Evolutionary conservation across 140 eudicot species (phyloP), one percentile per base, ranked within the genome.

Genomic region (Bidens hawaiensis): DNA sequence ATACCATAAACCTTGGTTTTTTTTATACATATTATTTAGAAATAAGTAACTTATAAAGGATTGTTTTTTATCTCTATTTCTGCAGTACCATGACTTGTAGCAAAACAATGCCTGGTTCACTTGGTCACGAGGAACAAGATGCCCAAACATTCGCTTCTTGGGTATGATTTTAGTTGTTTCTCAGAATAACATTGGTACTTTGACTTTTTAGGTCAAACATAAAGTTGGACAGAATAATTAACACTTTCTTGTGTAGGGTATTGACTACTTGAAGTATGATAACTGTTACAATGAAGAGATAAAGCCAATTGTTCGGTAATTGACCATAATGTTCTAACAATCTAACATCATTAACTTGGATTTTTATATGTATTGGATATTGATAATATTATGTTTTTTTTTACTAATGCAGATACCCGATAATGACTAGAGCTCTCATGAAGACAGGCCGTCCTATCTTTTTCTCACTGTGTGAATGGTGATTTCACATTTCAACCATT

Each of bases 101-200:
- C 88, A 81, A 82, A 52, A 82, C 72, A 17, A 87, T 87, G 98
- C 98, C 98, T n/a, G 98, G 98, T 73, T 91, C 98, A 47, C 96
- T 91, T 65, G 98, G 96, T 52, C 67, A 84, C 23, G 98, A 91
- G 70, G 98, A 91, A 65, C 82, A 72, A 43, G 98, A 91, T 64
- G 96, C 98, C 46, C 76, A 69, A 74, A 84, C 89, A 5, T 91
- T 82, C 36, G 98, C 96, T 27, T 72, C 87, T 60, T 91, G 98
- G 98, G 98, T 90, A 84, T 60, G 58, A 43, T 62, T 70, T 23
- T 59, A 65, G 30, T 10, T 66, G 13, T 19, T 49, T 23, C 13
- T 60, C 15, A 21, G 34, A 17, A 1, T 3, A 31, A 57, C 49
- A 15, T 21, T 49, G 28, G 16, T 27, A 12, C 24, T 23, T 55